These are phyloP conservation scores for Magnolia kwangsiensis DNA, from an alignment of 164 flowering plant species.

Conservation along the genomic window DNA sequence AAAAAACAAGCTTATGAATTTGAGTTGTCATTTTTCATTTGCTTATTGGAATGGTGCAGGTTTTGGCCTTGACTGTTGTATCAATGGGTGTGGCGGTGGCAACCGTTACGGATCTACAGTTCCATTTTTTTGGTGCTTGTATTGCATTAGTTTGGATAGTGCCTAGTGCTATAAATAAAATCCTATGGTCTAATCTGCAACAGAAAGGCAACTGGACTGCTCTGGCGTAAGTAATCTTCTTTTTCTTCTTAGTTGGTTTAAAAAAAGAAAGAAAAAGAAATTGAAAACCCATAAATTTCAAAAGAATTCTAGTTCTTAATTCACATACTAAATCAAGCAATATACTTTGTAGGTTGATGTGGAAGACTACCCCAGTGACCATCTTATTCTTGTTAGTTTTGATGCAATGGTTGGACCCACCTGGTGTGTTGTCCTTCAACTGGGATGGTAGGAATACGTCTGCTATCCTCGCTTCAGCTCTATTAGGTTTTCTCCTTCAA, in stretches of 20 bases:
- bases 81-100: conserved; percentile 84
- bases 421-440: conserved; percentile 59
- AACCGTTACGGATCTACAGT: conserved; percentile 77
- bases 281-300: not conserved
- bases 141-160: conserved; percentile 73
- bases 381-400: conserved; percentile 63
- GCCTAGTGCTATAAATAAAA: conserved; percentile 80
- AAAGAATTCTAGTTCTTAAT: not conserved
- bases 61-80: conserved; percentile 53
- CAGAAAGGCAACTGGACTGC: conserved; percentile 85
- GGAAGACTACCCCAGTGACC: conserved; percentile 88
- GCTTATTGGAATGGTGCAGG: conserved; percentile 36
- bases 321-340: not conserved
- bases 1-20: too few species aligned
- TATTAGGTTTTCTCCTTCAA: conserved; percentile 79
- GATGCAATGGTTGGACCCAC: conserved; percentile 91
- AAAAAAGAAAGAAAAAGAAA: too few species aligned
- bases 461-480: conserved; percentile 57
- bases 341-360: conserved; percentile 61
- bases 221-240: conserved; percentile 49
- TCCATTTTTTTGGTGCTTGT: conserved; percentile 69
- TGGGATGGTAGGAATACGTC: conserved; percentile 57
- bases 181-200: conserved; percentile 79
- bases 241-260: not conserved
- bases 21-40: too few species aligned